Evolutionary conservation across 495 filamentous ascomycete genomes (phyloP), one percentile per base, ranked within the genome.

Genomic region (Podospora anserina): DNA sequence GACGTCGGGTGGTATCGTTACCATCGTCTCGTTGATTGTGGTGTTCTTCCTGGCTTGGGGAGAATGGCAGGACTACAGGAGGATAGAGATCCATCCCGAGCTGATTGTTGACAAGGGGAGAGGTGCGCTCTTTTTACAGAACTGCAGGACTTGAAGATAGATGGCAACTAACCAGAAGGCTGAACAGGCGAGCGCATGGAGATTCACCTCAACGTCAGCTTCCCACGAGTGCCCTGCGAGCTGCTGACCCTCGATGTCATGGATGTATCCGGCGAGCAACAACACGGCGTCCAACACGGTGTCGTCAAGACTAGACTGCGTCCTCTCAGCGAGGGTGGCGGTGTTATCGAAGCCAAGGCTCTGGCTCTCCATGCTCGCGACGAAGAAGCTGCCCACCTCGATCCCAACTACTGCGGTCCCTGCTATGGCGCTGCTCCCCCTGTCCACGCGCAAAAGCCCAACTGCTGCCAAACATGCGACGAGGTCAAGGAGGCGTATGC

Each of bases 181-280:
- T 6, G 64, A 9, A 72, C 73, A 94, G 92, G 92, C 73, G 92
- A 99, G 83, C 90, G 93, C 77, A 97, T 99, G 92, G 95, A 98
- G 73, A 99, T 99, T 69, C 93, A 97, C 78, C 86, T 99, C 82
- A 99, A 99, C 83, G 92, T 99, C 71, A 94, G 92, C 20, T 99
- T 99, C 79, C 95, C 96, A 5, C 89, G 89, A 39, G 83, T 99
- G 34, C 95, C 95, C 39, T 99, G 95, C 82, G 94, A 98, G 79
- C 88, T 99, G 61, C 81, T 98, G 63, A 97, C 95, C 18, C 88
- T 99, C 70, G 95, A 99, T 76, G 94, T 99, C 53, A 98, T 99
- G 95, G 95, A 99, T 79, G 94, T 99, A 13, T 96, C 92, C 16
- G 95, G 95, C 56, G 95, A 99, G 78, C 90, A 97, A 76, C 95